Evolutionary conservation across 768 basidiomycete species (phyloP), one percentile per base, ranked within the genome.

Genomic region (Auricularia auricula-judae): DNA sequence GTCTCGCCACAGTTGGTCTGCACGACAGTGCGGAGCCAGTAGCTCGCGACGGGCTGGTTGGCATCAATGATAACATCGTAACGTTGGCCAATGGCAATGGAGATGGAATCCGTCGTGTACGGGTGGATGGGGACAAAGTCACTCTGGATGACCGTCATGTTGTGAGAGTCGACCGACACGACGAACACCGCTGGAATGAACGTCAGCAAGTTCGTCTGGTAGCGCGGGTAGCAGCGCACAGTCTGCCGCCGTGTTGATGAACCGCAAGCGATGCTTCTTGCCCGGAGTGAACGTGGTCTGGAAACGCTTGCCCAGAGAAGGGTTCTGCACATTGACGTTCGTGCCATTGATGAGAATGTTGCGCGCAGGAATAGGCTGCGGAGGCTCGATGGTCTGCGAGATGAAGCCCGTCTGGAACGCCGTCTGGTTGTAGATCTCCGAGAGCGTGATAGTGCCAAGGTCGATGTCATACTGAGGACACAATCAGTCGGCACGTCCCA

Each of bases 381-480:
- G 56, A 3, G 29, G 34, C 23, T 34, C 29, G 33, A 59, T 23
- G 8, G 14, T 23, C 29, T 59, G 16, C 23, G 56, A 12, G 18
- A 34, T 34, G 3, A 29, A 21, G 14, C 56, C 56, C 56, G 14
- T 34, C 23, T 59, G 56, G 34, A 33, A 59, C 12, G 56, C 56
- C 16, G 56, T 59, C 29, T 59, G 34, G 56, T 33, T 35, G 75
- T 96, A 97, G 21, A 96, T 86, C 74, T 98, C 96, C 0, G 94
- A 94, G 36, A 89, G 93, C 14, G 91, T 81, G 64, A 98, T 65
- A 53, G 84, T 81, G 61, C 98, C 70, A 43, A 88, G 73, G 71
- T 91, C 88, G 67, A 86, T 86, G 0, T 86, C 81, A 47, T 77
- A 88, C 66, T 87, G 29, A 29, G 29, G 29, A 86, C 71, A 89